A percentile compares a stretch with the other conserved stretches of the same genome.
These are phyloP conservation scores for Syzygium aqueum DNA, from an alignment of 345 rosid species.

Conservation along the genomic window DNA sequence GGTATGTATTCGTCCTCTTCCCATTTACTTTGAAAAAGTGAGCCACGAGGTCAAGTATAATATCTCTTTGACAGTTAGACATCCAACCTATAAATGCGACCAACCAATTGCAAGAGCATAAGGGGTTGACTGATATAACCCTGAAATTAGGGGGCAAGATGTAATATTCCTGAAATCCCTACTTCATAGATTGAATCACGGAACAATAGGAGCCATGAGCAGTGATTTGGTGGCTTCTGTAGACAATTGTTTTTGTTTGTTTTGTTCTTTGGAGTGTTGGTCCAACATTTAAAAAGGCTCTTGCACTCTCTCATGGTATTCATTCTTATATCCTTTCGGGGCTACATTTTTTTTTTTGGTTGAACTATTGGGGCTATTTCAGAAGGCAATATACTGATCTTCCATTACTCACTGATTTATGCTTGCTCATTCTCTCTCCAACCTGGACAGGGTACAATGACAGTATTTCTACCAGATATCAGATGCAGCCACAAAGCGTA, in stretches of 20 bases:
- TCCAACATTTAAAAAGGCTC: neutral
- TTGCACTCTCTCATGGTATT: neutral
- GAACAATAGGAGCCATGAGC: neutral
- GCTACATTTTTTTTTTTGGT: neutral
- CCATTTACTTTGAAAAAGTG: neutral
- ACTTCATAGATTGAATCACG: neutral
- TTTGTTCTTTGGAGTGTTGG: neutral
- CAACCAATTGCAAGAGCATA: neutral
- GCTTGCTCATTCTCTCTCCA: neutral
- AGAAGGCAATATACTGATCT: neutral
- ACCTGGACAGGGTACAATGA: slow-evolving; percentile 36
- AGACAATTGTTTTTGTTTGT: neutral
- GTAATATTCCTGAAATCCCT: neutral
- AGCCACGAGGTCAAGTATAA: neutral
- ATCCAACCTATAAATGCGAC: neutral
- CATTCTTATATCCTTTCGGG: neutral
- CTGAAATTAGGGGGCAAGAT: neutral
- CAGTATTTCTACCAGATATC: slow-evolving; percentile 27
- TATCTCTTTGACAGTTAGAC: neutral
- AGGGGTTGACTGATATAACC: neutral
- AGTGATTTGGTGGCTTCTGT: neutral
- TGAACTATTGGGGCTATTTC: neutral
- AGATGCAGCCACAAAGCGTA: slow-evolving; percentile 36
- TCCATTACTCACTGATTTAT: neutral
- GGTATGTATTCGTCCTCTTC: neutral